Conservation (phyloP, 1,284 basidiomycete genomes). For the Cryptococcus jaspeensis region DNA sequence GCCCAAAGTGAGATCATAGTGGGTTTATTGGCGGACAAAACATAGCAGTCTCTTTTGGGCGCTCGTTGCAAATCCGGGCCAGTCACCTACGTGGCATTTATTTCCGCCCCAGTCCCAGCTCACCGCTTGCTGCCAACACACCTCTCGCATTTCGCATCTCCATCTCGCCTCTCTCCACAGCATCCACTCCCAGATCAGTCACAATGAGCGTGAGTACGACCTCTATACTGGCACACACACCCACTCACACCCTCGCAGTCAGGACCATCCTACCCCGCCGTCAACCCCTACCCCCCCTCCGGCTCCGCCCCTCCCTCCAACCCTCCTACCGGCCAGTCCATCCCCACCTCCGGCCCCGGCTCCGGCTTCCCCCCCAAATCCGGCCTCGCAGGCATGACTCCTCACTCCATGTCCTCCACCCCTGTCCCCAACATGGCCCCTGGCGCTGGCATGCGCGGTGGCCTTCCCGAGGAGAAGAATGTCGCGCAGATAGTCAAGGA, state of each 20-base stretch:
- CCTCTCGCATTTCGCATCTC: background rate
- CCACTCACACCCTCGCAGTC: background rate
- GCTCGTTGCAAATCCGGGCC: no score
- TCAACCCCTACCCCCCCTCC: conserved; percentile 27
- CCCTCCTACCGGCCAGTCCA: background rate
- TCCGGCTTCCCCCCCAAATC: conserved; percentile 49
- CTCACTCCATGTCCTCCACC: conserved; percentile 33
- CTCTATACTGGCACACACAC: background rate
- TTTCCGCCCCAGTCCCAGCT: no score
- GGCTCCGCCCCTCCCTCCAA: background rate
- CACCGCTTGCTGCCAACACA: background rate
- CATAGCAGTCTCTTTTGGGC: no score
- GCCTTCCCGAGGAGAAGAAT: conserved; percentile 50
- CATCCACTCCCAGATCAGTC: background rate
- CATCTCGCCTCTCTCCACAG: background rate
- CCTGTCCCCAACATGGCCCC: conserved; percentile 33
- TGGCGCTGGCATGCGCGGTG: conserved; percentile 40
- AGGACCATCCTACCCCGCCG: conserved; percentile 10
- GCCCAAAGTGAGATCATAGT: no score
- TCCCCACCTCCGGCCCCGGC: conserved; percentile 43
- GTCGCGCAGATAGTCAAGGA: conserved; percentile 49
- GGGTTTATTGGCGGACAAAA: no score
- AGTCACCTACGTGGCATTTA: no score
- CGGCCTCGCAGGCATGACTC: conserved; percentile 46
- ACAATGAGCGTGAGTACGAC: no score